phyloP scores from a whole-genome alignment of 305 asterid species.

The Fraxinus platypoda region DNA sequence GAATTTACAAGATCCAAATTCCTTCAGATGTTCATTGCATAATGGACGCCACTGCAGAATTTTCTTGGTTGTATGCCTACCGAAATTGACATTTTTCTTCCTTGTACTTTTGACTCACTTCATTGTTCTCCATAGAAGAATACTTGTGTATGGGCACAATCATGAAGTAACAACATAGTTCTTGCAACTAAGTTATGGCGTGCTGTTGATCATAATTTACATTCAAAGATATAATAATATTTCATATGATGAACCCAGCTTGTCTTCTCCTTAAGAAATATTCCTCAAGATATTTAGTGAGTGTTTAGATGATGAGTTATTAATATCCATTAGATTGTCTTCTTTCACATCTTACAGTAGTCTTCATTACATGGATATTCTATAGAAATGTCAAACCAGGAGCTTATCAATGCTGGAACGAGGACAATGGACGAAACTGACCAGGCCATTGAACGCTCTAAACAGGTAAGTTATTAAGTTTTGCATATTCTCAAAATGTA shows the following conservation, averaged over 20 bases:
- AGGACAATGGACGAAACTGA: conserved; percentile 94
- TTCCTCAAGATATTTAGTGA: background rate
- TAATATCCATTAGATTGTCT: conserved; percentile 3
- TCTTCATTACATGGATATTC: conserved; percentile 25
- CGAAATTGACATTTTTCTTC: background rate
- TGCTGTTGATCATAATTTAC: background rate
- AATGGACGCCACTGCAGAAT: background rate
- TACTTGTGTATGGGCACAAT: background rate
- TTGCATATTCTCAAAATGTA: conserved; percentile 20
- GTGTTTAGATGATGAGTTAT: background rate
- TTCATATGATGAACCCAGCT: background rate
- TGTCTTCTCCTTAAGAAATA: background rate
- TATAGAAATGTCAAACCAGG: conserved; percentile 93
- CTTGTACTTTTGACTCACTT: background rate
- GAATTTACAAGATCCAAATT: background rate
- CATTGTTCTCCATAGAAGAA: background rate
- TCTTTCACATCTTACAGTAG: conserved; percentile 29
- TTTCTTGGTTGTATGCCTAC: background rate
- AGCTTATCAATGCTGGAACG: conserved; percentile 76
- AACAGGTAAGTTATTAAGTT: conserved; percentile 57
- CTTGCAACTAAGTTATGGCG: background rate
- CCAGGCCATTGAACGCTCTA: conserved; percentile 98
- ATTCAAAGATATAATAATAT: background rate
- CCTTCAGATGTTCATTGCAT: background rate
- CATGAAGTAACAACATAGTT: conserved; percentile 3